Evolutionary conservation across 805 yeast genomes (phyloP).

Genomic region (Teunomyces lycoperdinae): DNA sequence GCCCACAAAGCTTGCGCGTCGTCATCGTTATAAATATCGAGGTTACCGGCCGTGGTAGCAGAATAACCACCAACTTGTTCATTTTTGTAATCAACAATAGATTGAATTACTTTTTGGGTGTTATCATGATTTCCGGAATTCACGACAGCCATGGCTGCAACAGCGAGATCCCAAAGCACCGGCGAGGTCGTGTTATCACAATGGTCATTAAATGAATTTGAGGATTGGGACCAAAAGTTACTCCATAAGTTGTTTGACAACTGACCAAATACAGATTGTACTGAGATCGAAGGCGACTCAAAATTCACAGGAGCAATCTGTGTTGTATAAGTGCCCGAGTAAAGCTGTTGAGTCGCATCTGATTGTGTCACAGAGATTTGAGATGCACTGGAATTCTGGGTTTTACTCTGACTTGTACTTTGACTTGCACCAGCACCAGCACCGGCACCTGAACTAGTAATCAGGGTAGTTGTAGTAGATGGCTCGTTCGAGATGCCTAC

Average conservation of each 20-base stretch:
- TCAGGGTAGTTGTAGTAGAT: too few relatives aligned
- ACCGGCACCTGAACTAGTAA: too few relatives aligned
- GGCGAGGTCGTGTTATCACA: slow-evolving; percentile 13
- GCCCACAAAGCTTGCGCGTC: slow-evolving; percentile 28
- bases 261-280: slow-evolving; percentile 10
- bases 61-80: slow-evolving; percentile 20
- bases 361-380: not conserved
- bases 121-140: slow-evolving; percentile 11
- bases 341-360: not conserved
- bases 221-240: slow-evolving; percentile 10
- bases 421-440: too few relatives aligned
- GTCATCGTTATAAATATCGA: slow-evolving; percentile 28
- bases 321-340: not conserved
- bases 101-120: slow-evolving; percentile 11
- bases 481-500: too few relatives aligned
- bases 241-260: slow-evolving; percentile 10
- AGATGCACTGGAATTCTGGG: not conserved
- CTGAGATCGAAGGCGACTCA: slow-evolving; percentile 11
- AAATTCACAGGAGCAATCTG: slow-evolving; percentile 5
- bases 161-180: slow-evolving; percentile 24
- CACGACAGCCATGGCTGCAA: slow-evolving; percentile 21
- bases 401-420: not conserved
- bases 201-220: slow-evolving; percentile 13
- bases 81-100: slow-evolving; percentile 18
- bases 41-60: slow-evolving; percentile 18